Conservation (phyloP, 768 basidiomycete species). For the Mycena albidolilacea region DNA sequence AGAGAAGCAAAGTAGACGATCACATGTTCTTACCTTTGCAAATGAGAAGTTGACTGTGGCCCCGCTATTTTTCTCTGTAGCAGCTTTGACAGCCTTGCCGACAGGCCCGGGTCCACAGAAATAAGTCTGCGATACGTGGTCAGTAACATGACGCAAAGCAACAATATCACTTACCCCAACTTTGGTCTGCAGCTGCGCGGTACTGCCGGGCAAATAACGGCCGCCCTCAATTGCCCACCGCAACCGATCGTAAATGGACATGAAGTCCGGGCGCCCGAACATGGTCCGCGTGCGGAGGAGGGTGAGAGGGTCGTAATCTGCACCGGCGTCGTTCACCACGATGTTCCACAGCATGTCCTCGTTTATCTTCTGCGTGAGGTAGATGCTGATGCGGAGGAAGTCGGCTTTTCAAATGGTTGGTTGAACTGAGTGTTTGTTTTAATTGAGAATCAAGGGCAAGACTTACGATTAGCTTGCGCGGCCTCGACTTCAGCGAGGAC, state of each 20-base stretch:
- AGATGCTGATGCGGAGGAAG: conserved; percentile 93
- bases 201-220: conserved; percentile 84
- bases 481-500: conserved; percentile 90
- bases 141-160: not conserved
- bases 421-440: conserved; percentile 24
- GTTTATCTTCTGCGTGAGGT: conserved; percentile 87
- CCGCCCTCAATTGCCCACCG: conserved; percentile 85
- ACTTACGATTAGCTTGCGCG: conserved; percentile 90
- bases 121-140: conserved; percentile 72
- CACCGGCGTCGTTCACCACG: conserved; percentile 86
- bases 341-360: conserved; percentile 95
- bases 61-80: conserved; percentile 69
- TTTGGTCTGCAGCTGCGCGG: conserved; percentile 83
- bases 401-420: conserved; percentile 67
- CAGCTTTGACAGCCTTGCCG: conserved; percentile 83
- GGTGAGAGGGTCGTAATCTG: conserved; percentile 91
- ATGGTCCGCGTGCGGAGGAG: conserved; percentile 89
- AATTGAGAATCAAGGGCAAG: not conserved
- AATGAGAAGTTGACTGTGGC: conserved; percentile 81
- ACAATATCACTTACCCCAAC: conserved; percentile 81
- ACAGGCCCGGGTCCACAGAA: conserved; percentile 89
- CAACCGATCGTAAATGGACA: conserved; percentile 81
- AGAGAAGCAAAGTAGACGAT: not conserved
- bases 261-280: conserved; percentile 95
- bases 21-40: conserved; percentile 70